Percentiles rank a stretch among this genome's conserved stretches.
Conservation (phyloP, 768 basidiomycete genomes). For the Calocybe indica region DNA sequence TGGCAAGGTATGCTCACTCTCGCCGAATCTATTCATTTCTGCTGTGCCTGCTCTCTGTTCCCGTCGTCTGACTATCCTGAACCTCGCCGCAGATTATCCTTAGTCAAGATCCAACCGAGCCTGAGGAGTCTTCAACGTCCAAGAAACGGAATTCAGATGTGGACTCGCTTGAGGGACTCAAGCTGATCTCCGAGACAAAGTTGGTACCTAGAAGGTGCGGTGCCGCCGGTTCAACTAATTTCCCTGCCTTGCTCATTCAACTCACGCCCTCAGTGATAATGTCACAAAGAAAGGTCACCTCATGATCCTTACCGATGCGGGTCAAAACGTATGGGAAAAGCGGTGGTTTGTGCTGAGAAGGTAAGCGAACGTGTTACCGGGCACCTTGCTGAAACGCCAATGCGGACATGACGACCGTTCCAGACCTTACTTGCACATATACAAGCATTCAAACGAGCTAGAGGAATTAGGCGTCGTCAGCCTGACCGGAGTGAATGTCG, state of each 20-base stretch:
- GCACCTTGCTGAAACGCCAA: no score
- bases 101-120: slow-evolving; percentile 61
- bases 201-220: slow-evolving; percentile 67
- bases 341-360: slow-evolving; percentile 85
- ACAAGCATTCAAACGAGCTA: slow-evolving; percentile 75
- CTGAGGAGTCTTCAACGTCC: slow-evolving; percentile 35
- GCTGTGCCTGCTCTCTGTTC: slow-evolving; percentile 2
- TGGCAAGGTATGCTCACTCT: slow-evolving; percentile 54
- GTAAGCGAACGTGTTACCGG: slow-evolving; percentile 29
- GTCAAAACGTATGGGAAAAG: slow-evolving; percentile 74
- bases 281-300: slow-evolving; percentile 84
- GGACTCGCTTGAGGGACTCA: slow-evolving; percentile 46
- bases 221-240: not conserved
- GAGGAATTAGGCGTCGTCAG: slow-evolving; percentile 83
- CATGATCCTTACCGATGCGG: slow-evolving; percentile 75
- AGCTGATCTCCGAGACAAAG: slow-evolving; percentile 69
- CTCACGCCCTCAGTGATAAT: slow-evolving; percentile 50
- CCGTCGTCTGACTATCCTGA: slow-evolving; percentile 7
- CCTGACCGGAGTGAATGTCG: slow-evolving; percentile 78
- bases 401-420: not conserved
- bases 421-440: slow-evolving; percentile 89
- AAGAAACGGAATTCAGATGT: slow-evolving; percentile 25
- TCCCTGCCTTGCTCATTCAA: slow-evolving; percentile 2
- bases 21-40: not conserved
- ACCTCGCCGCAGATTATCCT: slow-evolving; percentile 59